Percentiles rank a stretch among this genome's conserved stretches.
These are phyloP conservation scores for Daedalea quercina DNA, from an alignment of 768 basidiomycete species.

Conservation along the genomic window DNA sequence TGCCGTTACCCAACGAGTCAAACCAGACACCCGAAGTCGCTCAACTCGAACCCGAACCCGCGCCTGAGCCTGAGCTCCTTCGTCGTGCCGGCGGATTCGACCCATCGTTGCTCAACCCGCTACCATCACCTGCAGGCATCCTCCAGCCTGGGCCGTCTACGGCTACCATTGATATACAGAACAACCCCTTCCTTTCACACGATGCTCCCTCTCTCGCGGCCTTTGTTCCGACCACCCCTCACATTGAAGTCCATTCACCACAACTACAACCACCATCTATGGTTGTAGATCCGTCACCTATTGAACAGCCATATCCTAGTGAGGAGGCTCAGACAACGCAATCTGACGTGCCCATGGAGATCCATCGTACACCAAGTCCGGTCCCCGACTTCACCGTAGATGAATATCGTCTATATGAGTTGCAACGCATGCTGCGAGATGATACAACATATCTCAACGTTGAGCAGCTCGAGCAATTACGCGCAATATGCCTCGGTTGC, in stretches of 20 bases:
- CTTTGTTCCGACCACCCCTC: not conserved
- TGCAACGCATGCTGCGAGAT: conserved; percentile 44
- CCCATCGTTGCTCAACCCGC: conserved; percentile 46
- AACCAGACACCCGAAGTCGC: too few species aligned
- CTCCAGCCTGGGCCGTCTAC: conserved; percentile 1
- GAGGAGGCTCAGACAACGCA: conserved; percentile 8
- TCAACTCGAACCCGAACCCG: not conserved
- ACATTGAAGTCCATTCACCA: not conserved
- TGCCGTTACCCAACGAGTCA: too few species aligned
- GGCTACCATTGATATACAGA: not conserved
- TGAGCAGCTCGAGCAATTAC: conserved; percentile 91
- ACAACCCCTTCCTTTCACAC: conserved; percentile 12
- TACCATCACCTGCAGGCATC: conserved; percentile 20
- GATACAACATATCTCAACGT: conserved; percentile 59
- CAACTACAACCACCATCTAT: not conserved
- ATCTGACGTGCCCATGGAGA: conserved; percentile 36
- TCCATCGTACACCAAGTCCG: conserved; percentile 58
- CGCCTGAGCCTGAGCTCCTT: not conserved
- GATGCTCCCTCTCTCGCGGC: not conserved
- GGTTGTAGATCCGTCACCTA: not conserved
- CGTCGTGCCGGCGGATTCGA: conserved; percentile 41
- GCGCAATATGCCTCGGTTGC: conserved; percentile 71
- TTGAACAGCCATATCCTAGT: conserved; percentile 4
- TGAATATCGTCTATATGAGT: conserved; percentile 36
- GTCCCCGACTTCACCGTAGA: conserved; percentile 75